Percentiles rank a stretch among this genome's conserved stretches.
Evolutionary conservation across 495 filamentous ascomycete genomes (phyloP).

Genomic region (Daldinia decipiens): DNA sequence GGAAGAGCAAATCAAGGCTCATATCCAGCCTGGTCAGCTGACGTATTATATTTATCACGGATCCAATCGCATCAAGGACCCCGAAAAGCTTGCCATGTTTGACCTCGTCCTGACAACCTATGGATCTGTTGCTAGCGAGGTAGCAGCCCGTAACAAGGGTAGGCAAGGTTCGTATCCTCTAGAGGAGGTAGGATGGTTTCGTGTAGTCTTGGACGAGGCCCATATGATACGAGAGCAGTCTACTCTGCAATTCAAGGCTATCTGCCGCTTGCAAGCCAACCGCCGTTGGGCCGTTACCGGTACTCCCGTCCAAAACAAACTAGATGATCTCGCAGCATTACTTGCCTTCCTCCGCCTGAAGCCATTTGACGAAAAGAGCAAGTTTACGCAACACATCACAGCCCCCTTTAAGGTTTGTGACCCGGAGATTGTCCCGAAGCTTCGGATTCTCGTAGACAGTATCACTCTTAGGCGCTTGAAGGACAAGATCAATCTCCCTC

Average conservation of each 20-base stretch:
- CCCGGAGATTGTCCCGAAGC: slow-evolving; percentile 80
- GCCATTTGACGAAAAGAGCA: slow-evolving; percentile 82
- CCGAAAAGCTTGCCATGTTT: slow-evolving; percentile 72
- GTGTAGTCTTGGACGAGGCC: slow-evolving; percentile 95
- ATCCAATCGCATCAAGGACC: slow-evolving; percentile 71
- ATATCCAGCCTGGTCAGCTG: slow-evolving; percentile 70
- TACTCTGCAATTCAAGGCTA: slow-evolving; percentile 81
- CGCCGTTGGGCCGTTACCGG: slow-evolving; percentile 96
- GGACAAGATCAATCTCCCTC: slow-evolving; percentile 85
- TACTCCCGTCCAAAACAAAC: slow-evolving; percentile 88
- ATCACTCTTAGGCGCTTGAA: slow-evolving; percentile 93
- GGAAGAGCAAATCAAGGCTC: slow-evolving; percentile 86
- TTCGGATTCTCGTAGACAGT: slow-evolving; percentile 91
- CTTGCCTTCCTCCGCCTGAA: slow-evolving; percentile 86
- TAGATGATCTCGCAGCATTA: slow-evolving; percentile 91
- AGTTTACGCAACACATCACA: slow-evolving; percentile 81
- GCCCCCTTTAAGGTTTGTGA: slow-evolving; percentile 83
- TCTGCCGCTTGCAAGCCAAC: slow-evolving; percentile 82
- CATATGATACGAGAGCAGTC: slow-evolving; percentile 89
- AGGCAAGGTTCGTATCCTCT: slow-evolving; percentile 72
- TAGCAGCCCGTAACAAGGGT: slow-evolving; percentile 65
- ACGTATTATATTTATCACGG: slow-evolving; percentile 87
- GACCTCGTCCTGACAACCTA: slow-evolving; percentile 95
- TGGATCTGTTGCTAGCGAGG: slow-evolving; percentile 83
- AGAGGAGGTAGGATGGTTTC: slow-evolving; percentile 85